These are phyloP conservation scores for Fraxinus americana DNA, from an alignment of 257 asterid species.

Conservation along the genomic window DNA sequence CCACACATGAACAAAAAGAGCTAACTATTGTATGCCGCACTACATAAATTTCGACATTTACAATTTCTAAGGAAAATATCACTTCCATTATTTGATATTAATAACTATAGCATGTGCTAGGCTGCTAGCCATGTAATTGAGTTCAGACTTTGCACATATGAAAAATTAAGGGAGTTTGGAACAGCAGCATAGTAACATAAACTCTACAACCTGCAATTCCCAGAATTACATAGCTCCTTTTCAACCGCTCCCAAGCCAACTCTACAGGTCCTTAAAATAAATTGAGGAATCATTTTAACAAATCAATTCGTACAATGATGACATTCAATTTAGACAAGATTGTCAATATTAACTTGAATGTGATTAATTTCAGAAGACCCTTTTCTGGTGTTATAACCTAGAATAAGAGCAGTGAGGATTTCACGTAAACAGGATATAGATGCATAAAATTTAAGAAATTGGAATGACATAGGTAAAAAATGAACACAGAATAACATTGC, in stretches of 20 bases:
- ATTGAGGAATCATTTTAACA: neutral
- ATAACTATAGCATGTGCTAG: constrained; percentile 10
- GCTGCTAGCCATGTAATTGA: constrained; percentile 14
- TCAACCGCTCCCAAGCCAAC: constrained; percentile 1
- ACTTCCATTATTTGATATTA: constrained; percentile 15
- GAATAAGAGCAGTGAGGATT: constrained; percentile 1
- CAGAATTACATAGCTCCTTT: neutral
- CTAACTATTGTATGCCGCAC: neutral
- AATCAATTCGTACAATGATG: neutral
- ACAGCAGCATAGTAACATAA: neutral
- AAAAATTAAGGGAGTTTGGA: constrained; percentile 1
- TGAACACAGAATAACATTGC: neutral
- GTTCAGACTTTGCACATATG: constrained; percentile 15
- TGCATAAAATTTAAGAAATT: neutral
- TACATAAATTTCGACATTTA: constrained; percentile 3
- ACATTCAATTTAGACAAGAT: constrained; percentile 13
- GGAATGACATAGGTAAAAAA: neutral
- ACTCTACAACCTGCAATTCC: constrained; percentile 6
- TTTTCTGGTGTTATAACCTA: constrained; percentile 1
- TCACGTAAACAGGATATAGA: constrained; percentile 14
- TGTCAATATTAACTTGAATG: constrained; percentile 2
- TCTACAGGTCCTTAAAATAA: neutral
- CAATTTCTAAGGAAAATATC: constrained; percentile 16
- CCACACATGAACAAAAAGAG: constrained; percentile 9
- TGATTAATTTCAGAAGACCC: neutral